These are phyloP conservation scores for Teratosphaeria epicoccoides DNA, from an alignment of 2,329 filamentous ascomycete species.

Conservation along the genomic window DNA sequence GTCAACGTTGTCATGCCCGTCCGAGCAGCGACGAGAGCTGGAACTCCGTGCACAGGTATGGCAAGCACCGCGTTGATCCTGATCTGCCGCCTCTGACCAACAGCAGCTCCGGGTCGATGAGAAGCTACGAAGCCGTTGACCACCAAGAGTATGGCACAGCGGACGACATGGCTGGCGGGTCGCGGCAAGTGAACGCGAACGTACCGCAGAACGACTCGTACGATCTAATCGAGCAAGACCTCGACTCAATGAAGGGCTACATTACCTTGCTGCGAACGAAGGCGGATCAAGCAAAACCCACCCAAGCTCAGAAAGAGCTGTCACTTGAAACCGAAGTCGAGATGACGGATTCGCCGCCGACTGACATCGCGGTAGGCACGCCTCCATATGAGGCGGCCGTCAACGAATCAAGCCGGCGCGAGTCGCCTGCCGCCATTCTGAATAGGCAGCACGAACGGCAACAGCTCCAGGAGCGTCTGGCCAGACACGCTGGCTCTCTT, in stretches of 20 bases:
- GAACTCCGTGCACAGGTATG: background rate
- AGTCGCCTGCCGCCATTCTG: constrained; percentile 6
- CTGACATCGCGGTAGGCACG: background rate
- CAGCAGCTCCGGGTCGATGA: background rate
- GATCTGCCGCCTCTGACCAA: background rate
- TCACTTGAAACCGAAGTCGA: background rate
- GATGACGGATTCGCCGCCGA: background rate
- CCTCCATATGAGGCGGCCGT: background rate
- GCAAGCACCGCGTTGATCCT: background rate
- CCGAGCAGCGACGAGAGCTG: background rate
- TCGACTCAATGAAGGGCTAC: constrained; percentile 14
- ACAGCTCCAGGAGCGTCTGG: background rate
- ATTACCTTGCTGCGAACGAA: constrained; percentile 6
- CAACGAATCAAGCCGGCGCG: background rate
- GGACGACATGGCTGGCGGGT: background rate
- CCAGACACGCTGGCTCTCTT: background rate
- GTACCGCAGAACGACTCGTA: constrained; percentile 5
- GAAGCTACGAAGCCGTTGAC: background rate
- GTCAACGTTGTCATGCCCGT: background rate
- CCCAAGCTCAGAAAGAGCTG: background rate
- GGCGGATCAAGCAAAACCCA: background rate
- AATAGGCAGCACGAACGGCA: constrained; percentile 9
- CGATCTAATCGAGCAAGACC: constrained; percentile 14
- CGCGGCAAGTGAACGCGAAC: background rate
- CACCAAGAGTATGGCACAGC: background rate